Base-by-base conservation (phyloP, 202 grass and related monocot species). In the Brachypodium distachyon region DNA sequence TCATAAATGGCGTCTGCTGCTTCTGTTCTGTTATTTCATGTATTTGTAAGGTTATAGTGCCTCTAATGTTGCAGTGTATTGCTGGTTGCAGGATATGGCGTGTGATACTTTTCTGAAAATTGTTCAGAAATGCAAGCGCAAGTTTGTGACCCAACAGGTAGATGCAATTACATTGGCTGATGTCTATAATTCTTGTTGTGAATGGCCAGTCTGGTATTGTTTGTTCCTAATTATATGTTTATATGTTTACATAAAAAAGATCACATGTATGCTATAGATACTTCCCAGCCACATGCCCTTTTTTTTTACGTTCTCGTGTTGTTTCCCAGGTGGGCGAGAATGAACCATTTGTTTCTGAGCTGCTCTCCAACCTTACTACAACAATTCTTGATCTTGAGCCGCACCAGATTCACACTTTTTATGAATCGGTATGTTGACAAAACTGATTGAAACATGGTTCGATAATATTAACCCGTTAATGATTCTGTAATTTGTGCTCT, bases 91-190 rank as follows among this genome's bases (percentile, higher is more conserved):
- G 96, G 96, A 99, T 80, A 99, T 99, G 96, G 96, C 96, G 37
- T 99, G 96, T 37, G 96, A 99, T 53, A 99, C 96, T 41, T 99
- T 99, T 67, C 81, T 99, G 19, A 99, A 99, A 85, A 99, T 99
- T 74, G 96, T 96, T 28, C 96, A 99, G 63, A 99, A 99, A 85
- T 99, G 96, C 80, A 99, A 99, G 50, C 92, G 92, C 41, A 99
- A 99, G 53, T 99, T 99, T 89, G 96, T 99, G 55, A 99, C 83
- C 0, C 87, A 79, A 71, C 96, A 99, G 96, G 92, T 99, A 81
- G 29, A 50, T 88, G 71, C 19, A 51, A 80, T 68, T 27, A 49
- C 43, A 57, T 27, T 49, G 31, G 29, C 17, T 14, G 18, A 40
- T 52, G 14, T 43, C 26, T 34, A 9, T 16, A 69, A 34, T 73